Evolutionary conservation across 176 grass and related monocot genomes (phyloP).

Genomic region (Aechmea fasciata): DNA sequence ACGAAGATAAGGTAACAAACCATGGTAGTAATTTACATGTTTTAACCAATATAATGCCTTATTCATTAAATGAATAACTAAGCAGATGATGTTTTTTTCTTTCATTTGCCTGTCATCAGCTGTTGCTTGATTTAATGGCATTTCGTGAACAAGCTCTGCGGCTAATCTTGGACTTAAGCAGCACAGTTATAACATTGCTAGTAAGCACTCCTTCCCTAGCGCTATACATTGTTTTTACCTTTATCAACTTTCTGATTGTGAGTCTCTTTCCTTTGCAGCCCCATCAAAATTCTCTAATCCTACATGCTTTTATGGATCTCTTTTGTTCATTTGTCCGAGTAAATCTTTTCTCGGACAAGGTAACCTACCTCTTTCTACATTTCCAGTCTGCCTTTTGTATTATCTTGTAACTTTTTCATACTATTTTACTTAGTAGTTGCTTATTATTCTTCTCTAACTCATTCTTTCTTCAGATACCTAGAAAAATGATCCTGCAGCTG

Average conservation of each 20-base stretch:
- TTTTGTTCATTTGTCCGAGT: slow-evolving; percentile 91
- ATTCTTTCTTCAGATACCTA: slow-evolving; percentile 66
- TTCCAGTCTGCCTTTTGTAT: slow-evolving; percentile 9
- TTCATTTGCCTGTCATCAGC: slow-evolving; percentile 29
- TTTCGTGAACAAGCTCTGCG: slow-evolving; percentile 93
- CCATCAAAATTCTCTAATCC: slow-evolving; percentile 95
- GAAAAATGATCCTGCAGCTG: slow-evolving; percentile 98
- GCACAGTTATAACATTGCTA: slow-evolving; percentile 96
- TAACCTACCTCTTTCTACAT: slow-evolving; percentile 28
- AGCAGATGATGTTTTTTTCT: slow-evolving; percentile 8
- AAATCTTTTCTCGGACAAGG: slow-evolving; percentile 96
- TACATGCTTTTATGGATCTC: slow-evolving; percentile 99
- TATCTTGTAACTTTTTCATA: background rate
- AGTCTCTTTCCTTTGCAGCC: slow-evolving; percentile 49
- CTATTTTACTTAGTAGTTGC: background rate
- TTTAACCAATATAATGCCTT: background rate
- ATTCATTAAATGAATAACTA: background rate
- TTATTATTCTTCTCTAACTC: slow-evolving; percentile 1
- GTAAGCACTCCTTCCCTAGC: slow-evolving; percentile 31
- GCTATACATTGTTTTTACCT: background rate
- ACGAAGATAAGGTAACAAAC: no score
- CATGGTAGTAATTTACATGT: background rate
- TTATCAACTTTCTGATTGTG: background rate
- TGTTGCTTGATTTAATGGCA: slow-evolving; percentile 96
- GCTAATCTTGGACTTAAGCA: slow-evolving; percentile 95